phyloP scores from a whole-genome alignment of 1,284 basidiomycete genomes.

The Apiotrichum brassicae region DNA sequence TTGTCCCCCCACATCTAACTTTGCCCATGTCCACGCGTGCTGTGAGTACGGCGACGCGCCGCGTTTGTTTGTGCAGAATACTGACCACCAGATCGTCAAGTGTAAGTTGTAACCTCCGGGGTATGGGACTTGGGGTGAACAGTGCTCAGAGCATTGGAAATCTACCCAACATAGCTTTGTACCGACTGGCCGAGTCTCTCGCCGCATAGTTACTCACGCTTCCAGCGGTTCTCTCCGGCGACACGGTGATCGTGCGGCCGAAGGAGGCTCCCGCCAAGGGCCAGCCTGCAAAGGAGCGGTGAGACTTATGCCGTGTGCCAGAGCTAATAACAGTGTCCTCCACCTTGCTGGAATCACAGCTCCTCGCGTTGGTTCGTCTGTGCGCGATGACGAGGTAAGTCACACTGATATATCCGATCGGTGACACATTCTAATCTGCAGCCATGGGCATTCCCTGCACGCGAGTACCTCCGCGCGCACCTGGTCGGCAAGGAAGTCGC shows the following conservation, averaged over 20 bases:
- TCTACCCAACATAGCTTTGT: not conserved
- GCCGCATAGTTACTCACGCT: conserved; percentile 3
- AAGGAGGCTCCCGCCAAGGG: conserved; percentile 69
- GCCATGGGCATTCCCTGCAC: conserved; percentile 86
- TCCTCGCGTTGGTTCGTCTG: conserved; percentile 70
- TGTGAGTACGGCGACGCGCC: conserved; percentile 30
- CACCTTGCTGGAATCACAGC: conserved; percentile 77
- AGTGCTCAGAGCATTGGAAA: not conserved
- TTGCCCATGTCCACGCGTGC: conserved; percentile 39
- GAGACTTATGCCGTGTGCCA: conserved; percentile 15
- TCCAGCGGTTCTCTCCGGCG: conserved; percentile 77
- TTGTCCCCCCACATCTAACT: not conserved
- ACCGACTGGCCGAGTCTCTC: too few species aligned
- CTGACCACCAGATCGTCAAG: conserved; percentile 41
- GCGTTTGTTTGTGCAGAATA: not conserved
- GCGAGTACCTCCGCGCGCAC: conserved; percentile 80
- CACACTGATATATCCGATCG: too few species aligned
- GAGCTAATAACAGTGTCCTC: conserved; percentile 57
- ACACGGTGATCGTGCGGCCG: conserved; percentile 70
- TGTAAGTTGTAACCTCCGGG: conserved; percentile 29
- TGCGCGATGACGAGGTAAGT: conserved; percentile 79
- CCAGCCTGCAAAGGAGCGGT: conserved; percentile 82
- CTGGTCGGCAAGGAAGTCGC: conserved; percentile 76
- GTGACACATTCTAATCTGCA: too few species aligned
- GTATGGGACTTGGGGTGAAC: too few species aligned